These are phyloP conservation scores for Marsdenia floribunda DNA, from an alignment of 257 asterid species.

Conservation along the genomic window DNA sequence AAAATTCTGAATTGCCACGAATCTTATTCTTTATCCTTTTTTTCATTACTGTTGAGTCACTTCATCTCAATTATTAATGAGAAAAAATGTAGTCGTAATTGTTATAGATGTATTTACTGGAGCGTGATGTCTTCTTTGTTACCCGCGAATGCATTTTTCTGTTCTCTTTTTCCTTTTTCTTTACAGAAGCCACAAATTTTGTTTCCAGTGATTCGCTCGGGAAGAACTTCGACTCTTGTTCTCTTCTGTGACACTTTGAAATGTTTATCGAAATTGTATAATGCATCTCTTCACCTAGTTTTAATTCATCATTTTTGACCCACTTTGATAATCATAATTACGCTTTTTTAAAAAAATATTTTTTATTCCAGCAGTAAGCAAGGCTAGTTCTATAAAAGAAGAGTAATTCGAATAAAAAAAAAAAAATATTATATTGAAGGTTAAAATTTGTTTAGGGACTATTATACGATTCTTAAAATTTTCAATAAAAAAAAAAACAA, in stretches of 20 bases:
- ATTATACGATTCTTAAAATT: too few species aligned
- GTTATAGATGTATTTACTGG: constrained; percentile 6
- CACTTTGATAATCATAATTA: too few species aligned
- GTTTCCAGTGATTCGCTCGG: not conserved
- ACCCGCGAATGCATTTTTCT: not conserved
- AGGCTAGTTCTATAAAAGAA: too few species aligned
- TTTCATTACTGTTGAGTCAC: not conserved
- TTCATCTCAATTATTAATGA: not conserved
- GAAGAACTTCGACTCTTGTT: not conserved
- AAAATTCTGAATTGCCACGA: constrained; percentile 15
- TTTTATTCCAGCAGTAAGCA: too few species aligned
- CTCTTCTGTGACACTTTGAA: not conserved
- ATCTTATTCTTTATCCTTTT: constrained; percentile 16
- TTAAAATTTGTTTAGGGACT: too few species aligned
- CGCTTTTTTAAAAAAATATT: too few species aligned
- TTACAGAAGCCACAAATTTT: not conserved
- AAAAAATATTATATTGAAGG: too few species aligned
- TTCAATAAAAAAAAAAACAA: too few species aligned
- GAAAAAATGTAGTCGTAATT: not conserved
- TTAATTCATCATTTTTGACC: too few species aligned
- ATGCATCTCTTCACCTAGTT: not conserved
- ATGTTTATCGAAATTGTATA: not conserved
- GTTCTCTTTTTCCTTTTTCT: not conserved
- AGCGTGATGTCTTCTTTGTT: not conserved
- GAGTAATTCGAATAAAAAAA: too few species aligned